Conservation (phyloP, 768 basidiomycete genomes). For the Termitomyces eurrhizus region DNA sequence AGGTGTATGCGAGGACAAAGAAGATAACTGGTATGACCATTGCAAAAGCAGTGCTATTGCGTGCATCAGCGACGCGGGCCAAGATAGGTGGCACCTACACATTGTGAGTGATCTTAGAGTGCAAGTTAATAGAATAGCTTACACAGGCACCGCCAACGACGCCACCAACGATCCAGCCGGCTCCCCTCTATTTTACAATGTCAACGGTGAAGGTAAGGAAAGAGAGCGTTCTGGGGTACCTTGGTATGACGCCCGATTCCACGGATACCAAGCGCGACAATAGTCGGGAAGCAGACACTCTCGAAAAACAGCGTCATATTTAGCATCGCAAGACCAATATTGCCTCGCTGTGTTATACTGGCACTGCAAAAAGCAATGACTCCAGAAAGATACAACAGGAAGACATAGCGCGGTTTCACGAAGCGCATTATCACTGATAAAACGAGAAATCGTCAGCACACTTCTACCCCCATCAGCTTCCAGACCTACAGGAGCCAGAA, state of each 20-base stretch:
- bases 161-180: conserved; percentile 28
- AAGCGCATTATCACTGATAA: conserved; percentile 24
- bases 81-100: conserved; percentile 26
- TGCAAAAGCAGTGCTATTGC: conserved; percentile 29
- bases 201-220: not conserved
- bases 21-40: conserved; percentile 30
- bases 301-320: conserved; percentile 31
- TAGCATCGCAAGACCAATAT: conserved; percentile 27
- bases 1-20: conserved; percentile 24
- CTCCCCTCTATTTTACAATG: conserved; percentile 19
- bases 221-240: not conserved
- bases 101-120: not conserved
- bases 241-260: conserved; percentile 30
- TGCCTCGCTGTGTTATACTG: conserved; percentile 26
- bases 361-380: conserved; percentile 27
- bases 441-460: not conserved
- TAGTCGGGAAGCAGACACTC: conserved; percentile 33
- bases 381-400: conserved; percentile 24
- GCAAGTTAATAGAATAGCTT: not conserved
- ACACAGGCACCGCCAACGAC: conserved; percentile 31
- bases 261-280: conserved; percentile 29
- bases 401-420: conserved; percentile 25
- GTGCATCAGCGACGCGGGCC: conserved; percentile 26
- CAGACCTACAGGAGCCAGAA: conserved; percentile 24
- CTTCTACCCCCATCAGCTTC: not conserved